Percentiles rank a stretch among this genome's conserved stretches.
Evolutionary conservation across 2,329 filamentous ascomycete species (phyloP).

Genomic region (Curvularia spicifera): DNA sequence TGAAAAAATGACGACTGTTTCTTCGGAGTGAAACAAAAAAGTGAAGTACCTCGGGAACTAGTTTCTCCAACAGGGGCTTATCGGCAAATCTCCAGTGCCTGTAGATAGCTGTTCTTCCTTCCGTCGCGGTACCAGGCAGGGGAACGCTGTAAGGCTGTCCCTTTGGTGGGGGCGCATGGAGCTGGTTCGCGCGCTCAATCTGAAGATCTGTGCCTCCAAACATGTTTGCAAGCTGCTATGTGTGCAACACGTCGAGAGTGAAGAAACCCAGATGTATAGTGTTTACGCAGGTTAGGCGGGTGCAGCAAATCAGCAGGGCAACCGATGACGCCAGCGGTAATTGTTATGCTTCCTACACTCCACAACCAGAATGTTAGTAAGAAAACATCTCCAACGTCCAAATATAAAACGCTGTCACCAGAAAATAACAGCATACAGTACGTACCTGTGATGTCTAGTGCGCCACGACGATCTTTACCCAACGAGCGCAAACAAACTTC

Average conservation of each 20-base stretch:
- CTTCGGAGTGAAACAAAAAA: not conserved
- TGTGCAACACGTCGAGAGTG: not conserved
- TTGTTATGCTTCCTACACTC: constrained; percentile 3
- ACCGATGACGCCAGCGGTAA: not conserved
- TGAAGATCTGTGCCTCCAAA: constrained; percentile 39
- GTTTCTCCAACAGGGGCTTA: constrained; percentile 57
- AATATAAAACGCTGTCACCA: not conserved
- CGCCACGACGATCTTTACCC: constrained; percentile 14
- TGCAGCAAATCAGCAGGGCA: not conserved
- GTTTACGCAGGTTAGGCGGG: not conserved
- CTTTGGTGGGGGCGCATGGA: constrained; percentile 69
- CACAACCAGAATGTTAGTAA: constrained; percentile 14
- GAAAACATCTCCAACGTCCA: not conserved
- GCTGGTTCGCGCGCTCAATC: constrained; percentile 52
- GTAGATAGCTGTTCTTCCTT: constrained; percentile 78
- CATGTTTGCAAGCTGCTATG: constrained; percentile 28
- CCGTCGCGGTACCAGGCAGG: constrained; percentile 74
- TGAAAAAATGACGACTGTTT: not conserved
- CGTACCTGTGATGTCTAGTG: constrained; percentile 8
- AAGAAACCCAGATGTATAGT: not conserved
- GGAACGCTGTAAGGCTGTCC: constrained; percentile 80
- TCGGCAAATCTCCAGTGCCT: constrained; percentile 81
- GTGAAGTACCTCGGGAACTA: constrained; percentile 60
- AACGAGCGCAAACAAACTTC: not conserved
- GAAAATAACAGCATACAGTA: constrained; percentile 13